Evolutionary conservation across 768 basidiomycete genomes (phyloP), one percentile per base, ranked within the genome.

Genomic region (Thelephora ganbajun): DNA sequence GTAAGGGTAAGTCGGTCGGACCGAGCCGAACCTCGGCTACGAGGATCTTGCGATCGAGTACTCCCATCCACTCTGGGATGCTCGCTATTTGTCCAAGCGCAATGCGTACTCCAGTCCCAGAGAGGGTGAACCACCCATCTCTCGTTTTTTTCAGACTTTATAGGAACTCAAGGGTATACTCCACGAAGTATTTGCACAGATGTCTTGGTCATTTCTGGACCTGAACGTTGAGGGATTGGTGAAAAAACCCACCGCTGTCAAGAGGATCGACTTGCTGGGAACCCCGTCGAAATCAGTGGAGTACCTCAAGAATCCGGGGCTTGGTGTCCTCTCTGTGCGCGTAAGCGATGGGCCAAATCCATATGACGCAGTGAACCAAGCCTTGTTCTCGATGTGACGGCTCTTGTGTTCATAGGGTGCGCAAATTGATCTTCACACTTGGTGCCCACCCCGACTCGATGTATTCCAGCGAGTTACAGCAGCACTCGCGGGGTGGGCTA

Each of bases 331-430:
- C 5, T 68, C 74, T 23, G 66, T 84, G 53, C 73, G 81, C 20
- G 80, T 85, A 73, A 79, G 77, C 56, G 79, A 82, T 62, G 80
- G 79, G 6, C 80, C 80, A 22, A 80, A 81, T 59, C 73, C 72
- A 53, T 33, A 60, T 54, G 22, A 18, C 43, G 34, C 46, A 11
- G 14, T 41, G 16, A 30, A 34, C 19, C 23, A 48, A 20, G 44
- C 16, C 5, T 46, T 11, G 35, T 18, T 18, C 47, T 36, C 44
- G 33, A 14, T 34, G 11, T 36, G 49, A 46, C 44, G 49, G 19
- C 35, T 52, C 16, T 3, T 3, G 26, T 6, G n/a, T n/a, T n/a
- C n/a, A n/a, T 45, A 3, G 48, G 79, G 74, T 82, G 83, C 36
- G 80, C 83, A 30, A 67, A 81, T 56, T 82, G 82, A 16, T 76